Evolutionary conservation across 352 stramenopile species (phyloP).

Genomic region (Pythium dissotocum): DNA sequence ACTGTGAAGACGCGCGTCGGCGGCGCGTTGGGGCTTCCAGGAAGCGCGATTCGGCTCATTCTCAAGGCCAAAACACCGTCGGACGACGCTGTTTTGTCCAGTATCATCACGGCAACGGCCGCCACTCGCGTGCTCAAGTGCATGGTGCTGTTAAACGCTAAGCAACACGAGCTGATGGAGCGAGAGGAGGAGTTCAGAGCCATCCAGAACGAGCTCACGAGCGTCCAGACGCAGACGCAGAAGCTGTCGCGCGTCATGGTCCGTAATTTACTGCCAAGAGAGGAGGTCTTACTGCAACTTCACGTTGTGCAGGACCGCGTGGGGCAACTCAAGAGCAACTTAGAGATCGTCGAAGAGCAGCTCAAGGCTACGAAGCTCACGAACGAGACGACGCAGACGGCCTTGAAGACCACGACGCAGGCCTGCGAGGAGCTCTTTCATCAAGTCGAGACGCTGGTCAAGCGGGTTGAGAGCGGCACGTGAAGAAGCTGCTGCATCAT

Average conservation of each 20-base stretch:
- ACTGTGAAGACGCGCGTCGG: constrained; percentile 52
- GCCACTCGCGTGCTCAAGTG: constrained; percentile 50
- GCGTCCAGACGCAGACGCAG: constrained; percentile 33
- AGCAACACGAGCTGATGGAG: constrained; percentile 62
- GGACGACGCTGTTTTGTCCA: constrained; percentile 34
- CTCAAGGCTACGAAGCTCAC: constrained; percentile 28
- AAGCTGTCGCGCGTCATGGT: constrained; percentile 46
- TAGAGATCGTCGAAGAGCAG: constrained; percentile 54
- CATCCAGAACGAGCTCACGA: constrained; percentile 64
- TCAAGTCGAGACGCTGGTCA: constrained; percentile 9
- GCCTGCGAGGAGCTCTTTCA: constrained; percentile 13
- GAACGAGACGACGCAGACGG: constrained; percentile 19
- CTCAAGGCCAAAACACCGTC: constrained; percentile 64
- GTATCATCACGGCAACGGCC: constrained; percentile 1
- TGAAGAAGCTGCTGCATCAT: not conserved
- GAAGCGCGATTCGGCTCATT: constrained; percentile 48
- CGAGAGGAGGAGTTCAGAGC: constrained; percentile 63
- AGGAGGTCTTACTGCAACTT: constrained; percentile 55
- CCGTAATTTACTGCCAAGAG: constrained; percentile 48
- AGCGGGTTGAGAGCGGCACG: constrained; percentile 15
- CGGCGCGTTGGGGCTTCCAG: constrained; percentile 43
- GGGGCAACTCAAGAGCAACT: constrained; percentile 38
- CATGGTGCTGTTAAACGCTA: constrained; percentile 65
- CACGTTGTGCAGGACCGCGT: constrained; percentile 42
- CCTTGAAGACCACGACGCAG: constrained; percentile 11